phyloP scores from a whole-genome alignment of 345 rosid species.

The Viola odorata region DNA sequence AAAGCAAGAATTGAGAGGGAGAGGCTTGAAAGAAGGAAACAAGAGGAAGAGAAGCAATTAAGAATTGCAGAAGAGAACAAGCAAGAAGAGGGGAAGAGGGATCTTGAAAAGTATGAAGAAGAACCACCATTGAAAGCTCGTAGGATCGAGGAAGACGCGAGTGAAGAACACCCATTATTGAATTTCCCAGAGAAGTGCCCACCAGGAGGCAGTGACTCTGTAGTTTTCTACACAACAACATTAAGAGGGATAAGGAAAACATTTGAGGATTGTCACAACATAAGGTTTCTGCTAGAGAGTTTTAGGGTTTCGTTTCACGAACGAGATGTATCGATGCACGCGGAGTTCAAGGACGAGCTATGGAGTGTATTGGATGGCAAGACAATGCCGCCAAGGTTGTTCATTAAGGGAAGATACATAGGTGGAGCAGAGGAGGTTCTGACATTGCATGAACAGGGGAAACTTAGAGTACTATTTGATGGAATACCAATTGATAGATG shows the following conservation, averaged over 20 bases:
- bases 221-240: constrained; percentile 27
- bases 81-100: constrained; percentile 8
- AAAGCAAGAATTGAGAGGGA: constrained; percentile 20
- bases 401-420: constrained; percentile 26
- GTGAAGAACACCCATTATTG: constrained; percentile 29
- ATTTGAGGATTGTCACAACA: constrained; percentile 25
- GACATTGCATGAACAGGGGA: constrained; percentile 22
- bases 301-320: constrained; percentile 18
- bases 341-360: constrained; percentile 25
- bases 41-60: constrained; percentile 7
- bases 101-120: constrained; percentile 11
- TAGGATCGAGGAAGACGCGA: constrained; percentile 24
- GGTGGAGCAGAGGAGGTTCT: constrained; percentile 30
- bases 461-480: constrained; percentile 15
- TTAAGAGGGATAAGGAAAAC: constrained; percentile 26
- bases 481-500: constrained; percentile 20
- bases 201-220: constrained; percentile 52
- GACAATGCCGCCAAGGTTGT: constrained; percentile 23
- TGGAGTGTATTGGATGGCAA: constrained; percentile 18
- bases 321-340: constrained; percentile 31
- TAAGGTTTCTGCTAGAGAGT: constrained; percentile 26
- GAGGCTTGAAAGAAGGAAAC: constrained; percentile 5
- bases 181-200: constrained; percentile 59
- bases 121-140: constrained; percentile 45
- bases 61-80: constrained; percentile 13